Evolutionary conservation across 73 alveolate species (phyloP), one percentile per base, ranked within the genome.

Genomic region (Symbiodinium natans): DNA sequence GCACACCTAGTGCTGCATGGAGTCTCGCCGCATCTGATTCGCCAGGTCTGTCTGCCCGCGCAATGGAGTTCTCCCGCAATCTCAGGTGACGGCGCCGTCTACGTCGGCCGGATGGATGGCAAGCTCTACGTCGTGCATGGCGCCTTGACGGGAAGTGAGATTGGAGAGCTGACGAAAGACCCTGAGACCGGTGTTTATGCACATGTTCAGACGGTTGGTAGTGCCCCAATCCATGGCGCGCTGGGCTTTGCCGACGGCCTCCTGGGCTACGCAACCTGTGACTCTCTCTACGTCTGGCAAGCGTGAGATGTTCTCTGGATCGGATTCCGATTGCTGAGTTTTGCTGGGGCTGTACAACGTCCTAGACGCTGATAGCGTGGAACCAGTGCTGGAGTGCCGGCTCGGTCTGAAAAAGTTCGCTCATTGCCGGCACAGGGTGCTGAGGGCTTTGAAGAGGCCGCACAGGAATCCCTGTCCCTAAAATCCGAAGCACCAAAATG

Each of bases 141-240:
- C 36, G 77, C 77, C 34, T 34, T 63, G 2, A 27, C 77, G 2
- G 77, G 77, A 21, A 27, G 25, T 27, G 77, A 63, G 25, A 34
- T 27, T 31, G 77, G 77, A 34, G 77, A 63, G 77, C 77, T 63
- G 36, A 27, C 34, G 77, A 21, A 63, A 34, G 77, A 63, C 25
- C 77, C 77, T 11, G 77, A 63, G 34, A 63, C 77, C 31, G 77
- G 77, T 17, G 77, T 63, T 27, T 42, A 73, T 19, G 84, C 84
- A 41, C 84, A 73, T 10, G 42, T 73, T 29, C 25, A 13, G 43
- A n/a, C 7, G 40, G 84, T 73, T 11, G 84, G 84, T 21, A 73
- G 84, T 21, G 84, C 84, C 84, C 84, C 84, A 8, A 8, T 73
- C 9, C 84, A 73, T 29, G 84, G 84, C 23, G 84, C 84, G 31